Conservation (phyloP, 1,139 yeast genomes). For the Suhomyces kunorum region DNA sequence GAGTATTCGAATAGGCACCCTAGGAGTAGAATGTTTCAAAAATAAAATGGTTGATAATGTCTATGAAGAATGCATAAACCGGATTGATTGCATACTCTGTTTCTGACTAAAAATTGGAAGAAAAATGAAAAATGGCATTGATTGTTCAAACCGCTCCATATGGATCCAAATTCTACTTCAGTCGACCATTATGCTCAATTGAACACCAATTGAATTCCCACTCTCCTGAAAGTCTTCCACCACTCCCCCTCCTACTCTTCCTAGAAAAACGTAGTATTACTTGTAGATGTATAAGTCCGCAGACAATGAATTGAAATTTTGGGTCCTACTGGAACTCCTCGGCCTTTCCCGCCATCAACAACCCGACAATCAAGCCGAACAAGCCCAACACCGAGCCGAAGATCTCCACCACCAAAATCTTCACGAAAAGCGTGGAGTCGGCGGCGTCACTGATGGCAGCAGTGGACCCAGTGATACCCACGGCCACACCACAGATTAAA, state of each 20-base stretch:
- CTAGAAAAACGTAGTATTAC: slow-evolving; percentile 2
- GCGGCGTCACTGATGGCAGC: slow-evolving; percentile 99
- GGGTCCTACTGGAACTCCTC: slow-evolving; percentile 57
- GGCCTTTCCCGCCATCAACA: slow-evolving; percentile 96
- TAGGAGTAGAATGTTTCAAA: too few relatives aligned
- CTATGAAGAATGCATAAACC: too few relatives aligned
- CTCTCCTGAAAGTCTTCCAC: not conserved
- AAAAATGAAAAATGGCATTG: too few relatives aligned
- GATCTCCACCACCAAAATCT: slow-evolving; percentile 94
- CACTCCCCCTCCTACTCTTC: too few relatives aligned
- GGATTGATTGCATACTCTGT: too few relatives aligned
- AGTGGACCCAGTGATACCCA: slow-evolving; percentile 96
- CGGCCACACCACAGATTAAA: slow-evolving; percentile 95
- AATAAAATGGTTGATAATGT: too few relatives aligned
- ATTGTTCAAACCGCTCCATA: too few relatives aligned
- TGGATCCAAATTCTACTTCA: too few relatives aligned
- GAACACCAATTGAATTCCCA: too few relatives aligned
- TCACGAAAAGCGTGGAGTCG: slow-evolving; percentile 90
- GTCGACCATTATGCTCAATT: too few relatives aligned
- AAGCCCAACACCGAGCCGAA: slow-evolving; percentile 95
- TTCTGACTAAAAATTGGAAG: too few relatives aligned
- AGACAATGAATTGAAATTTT: slow-evolving; percentile 2
- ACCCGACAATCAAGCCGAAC: slow-evolving; percentile 92
- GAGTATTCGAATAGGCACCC: too few relatives aligned
- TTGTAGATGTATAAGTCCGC: slow-evolving; percentile 1